Percentiles rank a stretch among this genome's conserved stretches.
Evolutionary conservation across 1,284 basidiomycete genomes (phyloP).

Genomic region (Pseudozyma thailandica): DNA sequence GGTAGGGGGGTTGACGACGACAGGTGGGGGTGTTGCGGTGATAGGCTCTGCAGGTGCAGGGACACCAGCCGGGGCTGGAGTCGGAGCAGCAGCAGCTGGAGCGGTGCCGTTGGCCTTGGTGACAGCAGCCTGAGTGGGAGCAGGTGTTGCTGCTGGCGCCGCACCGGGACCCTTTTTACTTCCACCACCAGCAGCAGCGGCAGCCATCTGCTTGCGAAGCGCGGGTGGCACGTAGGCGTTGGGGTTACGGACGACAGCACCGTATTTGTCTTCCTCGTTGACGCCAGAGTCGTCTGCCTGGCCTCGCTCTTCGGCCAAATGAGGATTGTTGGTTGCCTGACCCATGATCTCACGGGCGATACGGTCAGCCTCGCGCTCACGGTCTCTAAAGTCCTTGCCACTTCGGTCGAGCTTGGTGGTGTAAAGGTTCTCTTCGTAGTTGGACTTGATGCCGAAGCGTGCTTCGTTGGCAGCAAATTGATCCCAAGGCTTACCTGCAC

Average conservation of each 20-base stretch:
- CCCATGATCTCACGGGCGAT: conserved; percentile 91
- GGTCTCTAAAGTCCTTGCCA: conserved; percentile 85
- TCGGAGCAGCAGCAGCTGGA: conserved; percentile 29
- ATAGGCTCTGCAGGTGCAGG: conserved; percentile 16
- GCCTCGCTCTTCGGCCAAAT: conserved; percentile 90
- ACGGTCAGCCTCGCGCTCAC: conserved; percentile 85
- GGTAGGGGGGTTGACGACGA: conserved; percentile 20
- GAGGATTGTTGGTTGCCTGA: conserved; percentile 74
- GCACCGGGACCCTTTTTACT: conserved; percentile 48
- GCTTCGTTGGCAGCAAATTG: conserved; percentile 95
- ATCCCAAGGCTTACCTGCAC: conserved; percentile 77
- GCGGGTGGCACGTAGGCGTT: conserved; percentile 94
- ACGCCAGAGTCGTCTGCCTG: conserved; percentile 77
- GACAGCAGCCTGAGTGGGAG: conserved; percentile 6
- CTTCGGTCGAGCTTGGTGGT: conserved; percentile 91
- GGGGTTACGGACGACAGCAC: conserved; percentile 85
- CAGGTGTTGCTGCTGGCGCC: conserved; percentile 16
- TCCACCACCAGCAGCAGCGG: conserved; percentile 42
- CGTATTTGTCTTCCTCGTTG: conserved; percentile 98
- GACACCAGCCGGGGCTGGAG: conserved; percentile 8
- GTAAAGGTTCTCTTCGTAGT: conserved; percentile 93
- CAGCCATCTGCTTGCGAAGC: conserved; percentile 72
- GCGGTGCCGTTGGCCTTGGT: conserved; percentile 40
- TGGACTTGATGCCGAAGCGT: conserved; percentile 88
- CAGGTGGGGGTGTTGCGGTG: conserved; percentile 14